phyloP scores from a whole-genome alignment of 1,284 basidiomycete species.

The Quambalaria eucalypti region DNA sequence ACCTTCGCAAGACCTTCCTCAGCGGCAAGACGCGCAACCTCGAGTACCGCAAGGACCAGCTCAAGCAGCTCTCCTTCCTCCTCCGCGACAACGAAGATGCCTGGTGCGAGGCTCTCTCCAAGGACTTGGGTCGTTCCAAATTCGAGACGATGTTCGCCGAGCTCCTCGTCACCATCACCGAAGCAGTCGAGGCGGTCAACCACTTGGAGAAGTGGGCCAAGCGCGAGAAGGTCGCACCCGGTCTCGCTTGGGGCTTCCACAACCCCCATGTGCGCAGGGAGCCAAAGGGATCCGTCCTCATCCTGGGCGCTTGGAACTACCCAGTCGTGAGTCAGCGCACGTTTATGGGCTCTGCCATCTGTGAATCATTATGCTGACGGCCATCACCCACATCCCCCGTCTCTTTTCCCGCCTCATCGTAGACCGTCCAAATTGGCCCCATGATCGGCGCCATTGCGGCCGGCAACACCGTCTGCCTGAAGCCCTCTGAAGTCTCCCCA shows the following conservation, averaged over 20 bases:
- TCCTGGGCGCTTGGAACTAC: constrained; percentile 49
- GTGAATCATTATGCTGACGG: background rate
- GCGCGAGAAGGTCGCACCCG: constrained; percentile 35
- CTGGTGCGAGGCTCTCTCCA: constrained; percentile 52
- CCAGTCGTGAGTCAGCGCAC: constrained; percentile 15
- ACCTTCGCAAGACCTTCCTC: constrained; percentile 53
- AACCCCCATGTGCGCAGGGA: constrained; percentile 44
- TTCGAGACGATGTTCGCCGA: constrained; percentile 47
- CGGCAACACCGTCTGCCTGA: constrained; percentile 49
- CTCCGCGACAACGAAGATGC: constrained; percentile 55
- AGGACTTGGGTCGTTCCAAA: constrained; percentile 54
- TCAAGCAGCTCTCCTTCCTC: constrained; percentile 59
- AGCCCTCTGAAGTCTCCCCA: constrained; percentile 67
- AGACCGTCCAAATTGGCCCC: constrained; percentile 42
- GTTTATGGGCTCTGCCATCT: background rate
- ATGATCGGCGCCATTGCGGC: constrained; percentile 49
- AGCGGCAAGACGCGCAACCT: constrained; percentile 54
- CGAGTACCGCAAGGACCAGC: constrained; percentile 57
- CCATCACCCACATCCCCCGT: background rate
- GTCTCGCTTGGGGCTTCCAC: constrained; percentile 40
- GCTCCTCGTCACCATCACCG: constrained; percentile 48
- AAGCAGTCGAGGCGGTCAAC: constrained; percentile 60
- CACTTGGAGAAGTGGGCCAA: constrained; percentile 54
- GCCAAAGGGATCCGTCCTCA: constrained; percentile 50
- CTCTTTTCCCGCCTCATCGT: background rate